Evolutionary conservation across 2,329 filamentous ascomycete species (phyloP).

Genomic region (Colletotrichum lupini): DNA sequence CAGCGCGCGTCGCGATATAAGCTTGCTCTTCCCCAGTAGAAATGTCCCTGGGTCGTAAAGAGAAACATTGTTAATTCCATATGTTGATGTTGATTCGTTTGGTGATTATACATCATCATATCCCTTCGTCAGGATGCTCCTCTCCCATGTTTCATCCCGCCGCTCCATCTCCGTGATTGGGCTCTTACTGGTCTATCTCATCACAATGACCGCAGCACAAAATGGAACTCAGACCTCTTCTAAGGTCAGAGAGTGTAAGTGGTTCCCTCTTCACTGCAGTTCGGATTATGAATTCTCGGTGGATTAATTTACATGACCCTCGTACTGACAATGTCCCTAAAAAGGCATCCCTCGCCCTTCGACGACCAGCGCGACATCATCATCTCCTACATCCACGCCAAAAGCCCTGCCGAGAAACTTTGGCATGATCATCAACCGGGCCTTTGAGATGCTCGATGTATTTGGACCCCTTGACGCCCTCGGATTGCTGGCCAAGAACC

Average conservation of each 20-base stretch:
- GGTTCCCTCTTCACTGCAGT: no score
- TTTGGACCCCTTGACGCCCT: slow-evolving; percentile 59
- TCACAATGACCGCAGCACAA: background rate
- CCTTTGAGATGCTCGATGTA: slow-evolving; percentile 57
- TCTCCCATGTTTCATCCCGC: background rate
- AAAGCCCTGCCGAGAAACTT: slow-evolving; percentile 40
- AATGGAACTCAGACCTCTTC: background rate
- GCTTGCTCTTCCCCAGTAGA: background rate
- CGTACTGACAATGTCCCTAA: background rate
- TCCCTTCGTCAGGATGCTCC: background rate
- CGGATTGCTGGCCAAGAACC: background rate
- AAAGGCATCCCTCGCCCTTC: slow-evolving; percentile 18
- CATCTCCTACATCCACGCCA: background rate
- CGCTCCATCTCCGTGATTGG: background rate
- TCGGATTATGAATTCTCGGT: background rate
- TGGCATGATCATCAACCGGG: slow-evolving; percentile 56
- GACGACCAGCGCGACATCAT: background rate
- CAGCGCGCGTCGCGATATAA: background rate
- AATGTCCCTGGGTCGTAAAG: background rate
- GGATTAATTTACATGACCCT: background rate
- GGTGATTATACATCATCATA: no score
- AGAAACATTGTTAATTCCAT: background rate
- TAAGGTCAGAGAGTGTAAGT: slow-evolving; percentile 9
- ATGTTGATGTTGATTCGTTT: background rate
- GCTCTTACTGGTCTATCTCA: background rate